Evolutionary conservation across 345 rosid species (phyloP).

Genomic region (Corchorus capsularis): DNA sequence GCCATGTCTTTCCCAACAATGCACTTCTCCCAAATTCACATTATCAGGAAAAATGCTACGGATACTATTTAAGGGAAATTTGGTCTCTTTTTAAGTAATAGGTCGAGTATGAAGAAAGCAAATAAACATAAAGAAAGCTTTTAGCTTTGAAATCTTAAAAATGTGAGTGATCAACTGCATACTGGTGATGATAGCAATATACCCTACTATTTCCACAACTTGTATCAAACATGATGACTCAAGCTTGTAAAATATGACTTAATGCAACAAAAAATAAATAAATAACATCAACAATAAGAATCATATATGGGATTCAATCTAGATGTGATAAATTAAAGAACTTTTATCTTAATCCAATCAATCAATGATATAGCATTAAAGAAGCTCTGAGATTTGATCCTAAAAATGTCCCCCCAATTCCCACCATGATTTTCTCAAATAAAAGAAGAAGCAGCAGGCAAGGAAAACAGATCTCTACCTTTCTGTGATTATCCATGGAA

Average conservation of each 20-base stretch:
- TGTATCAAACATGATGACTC: not conserved
- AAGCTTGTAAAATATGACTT: not conserved
- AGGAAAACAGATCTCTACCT: conserved; percentile 45
- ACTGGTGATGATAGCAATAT: not conserved
- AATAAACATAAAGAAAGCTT: not conserved
- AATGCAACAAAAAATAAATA: not conserved
- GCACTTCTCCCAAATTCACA: too few species aligned
- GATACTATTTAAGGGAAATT: not conserved
- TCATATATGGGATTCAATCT: too few species aligned
- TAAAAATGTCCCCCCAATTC: too few species aligned
- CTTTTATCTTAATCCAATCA: too few species aligned
- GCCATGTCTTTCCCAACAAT: not conserved
- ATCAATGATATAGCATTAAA: too few species aligned
- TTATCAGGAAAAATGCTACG: not conserved
- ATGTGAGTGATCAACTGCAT: not conserved
- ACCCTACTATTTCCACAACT: not conserved
- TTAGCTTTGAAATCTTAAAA: not conserved
- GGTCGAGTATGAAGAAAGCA: not conserved
- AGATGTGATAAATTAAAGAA: too few species aligned
- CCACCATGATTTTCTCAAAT: too few species aligned
- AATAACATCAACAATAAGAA: not conserved
- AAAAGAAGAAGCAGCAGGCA: not conserved
- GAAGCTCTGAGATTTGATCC: too few species aligned
- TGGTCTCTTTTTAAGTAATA: not conserved
- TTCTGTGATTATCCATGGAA: conserved; percentile 73